Percentiles rank a stretch among this genome's conserved stretches.
These are phyloP conservation scores for Gossypium schwendimanii DNA, from an alignment of 441 rosid species.

Conservation along the genomic window DNA sequence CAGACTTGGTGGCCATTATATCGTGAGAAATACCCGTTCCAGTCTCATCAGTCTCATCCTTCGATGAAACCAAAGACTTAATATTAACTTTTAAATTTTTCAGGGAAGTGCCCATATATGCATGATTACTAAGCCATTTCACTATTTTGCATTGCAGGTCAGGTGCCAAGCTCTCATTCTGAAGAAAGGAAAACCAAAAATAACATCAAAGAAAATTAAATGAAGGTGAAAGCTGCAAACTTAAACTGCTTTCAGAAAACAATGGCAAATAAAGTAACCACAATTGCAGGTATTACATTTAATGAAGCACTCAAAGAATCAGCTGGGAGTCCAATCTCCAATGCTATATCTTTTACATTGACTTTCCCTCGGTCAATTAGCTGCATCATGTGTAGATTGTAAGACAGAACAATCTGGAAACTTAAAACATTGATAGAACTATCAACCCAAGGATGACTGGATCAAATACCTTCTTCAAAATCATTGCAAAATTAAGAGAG, in stretches of 20 bases:
- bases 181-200: constrained; percentile 16
- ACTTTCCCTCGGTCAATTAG: constrained; percentile 84
- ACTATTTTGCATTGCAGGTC: constrained; percentile 60
- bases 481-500: constrained; percentile 42
- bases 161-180: constrained; percentile 63
- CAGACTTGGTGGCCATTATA: constrained; percentile 39
- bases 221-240: constrained; percentile 8
- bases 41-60: constrained; percentile 29
- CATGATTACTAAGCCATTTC: constrained; percentile 77
- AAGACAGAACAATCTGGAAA: constrained; percentile 16
- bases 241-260: constrained; percentile 11
- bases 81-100: constrained; percentile 42
- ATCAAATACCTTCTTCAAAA: constrained; percentile 69
- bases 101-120: constrained; percentile 39
- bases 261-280: constrained; percentile 3
- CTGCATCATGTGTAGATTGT: constrained; percentile 41
- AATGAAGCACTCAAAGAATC: constrained; percentile 58
- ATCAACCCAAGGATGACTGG: neutral
- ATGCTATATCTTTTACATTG: constrained; percentile 66
- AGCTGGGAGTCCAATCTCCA: constrained; percentile 67
- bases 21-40: constrained; percentile 38
- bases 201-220: constrained; percentile 17
- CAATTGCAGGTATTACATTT: constrained; percentile 41
- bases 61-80: constrained; percentile 34
- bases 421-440: constrained; percentile 9